Base-by-base conservation (phyloP, 1,284 basidiomycete genomes). In the Puccinia novopanici region DNA sequence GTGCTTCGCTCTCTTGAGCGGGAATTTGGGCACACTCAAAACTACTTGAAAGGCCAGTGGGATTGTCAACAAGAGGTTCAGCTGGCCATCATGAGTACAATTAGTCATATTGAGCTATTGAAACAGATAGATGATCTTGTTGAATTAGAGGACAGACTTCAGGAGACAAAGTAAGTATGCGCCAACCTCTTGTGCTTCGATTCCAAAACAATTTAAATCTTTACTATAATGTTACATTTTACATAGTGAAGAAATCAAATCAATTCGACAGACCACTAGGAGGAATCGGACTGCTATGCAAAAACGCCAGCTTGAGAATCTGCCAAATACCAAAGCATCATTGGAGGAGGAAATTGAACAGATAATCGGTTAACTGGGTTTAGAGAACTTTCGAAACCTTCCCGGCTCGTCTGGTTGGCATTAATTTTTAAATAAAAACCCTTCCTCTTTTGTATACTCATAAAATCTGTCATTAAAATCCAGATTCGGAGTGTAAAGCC, bases 121-220 rank as follows among this genome's bases (percentile, higher is more conserved):
- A 34, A 68, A 68, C 22, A n/a, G 27, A 13, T 68, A 42, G 67
- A 68, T 19, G 67, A 50, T 15, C 67, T 68, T 27, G 67, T 68
- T 15, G 15, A 27, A 2, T 27, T 68, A n/a, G 67, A 68, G 27
- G 67, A 68, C 19, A 68, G 40, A 15, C 42, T 68, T 1, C 24
- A 42, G 10, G 45, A 68, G 8, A 50, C 67, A 8, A 22, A 68
- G 67, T 68, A 1, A 45, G 67, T n/a, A n/a, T n/a, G n/a, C n/a
- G n/a, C n/a, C n/a, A n/a, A n/a, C n/a, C n/a, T n/a, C 15, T 12
- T 68, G 5, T 27, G 2, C 3, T 74, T 34, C 3, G 9, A 24
- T 40, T 34, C 9, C 5, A 24, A 45, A 40, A 34, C 13, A 19
- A 61, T 61, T 3, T 37, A 22, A 19, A n/a, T n/a, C 4, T 27